Evolutionary conservation across 768 basidiomycete genomes (phyloP), one percentile per base, ranked within the genome.

Genomic region (Agaricus blazei): DNA sequence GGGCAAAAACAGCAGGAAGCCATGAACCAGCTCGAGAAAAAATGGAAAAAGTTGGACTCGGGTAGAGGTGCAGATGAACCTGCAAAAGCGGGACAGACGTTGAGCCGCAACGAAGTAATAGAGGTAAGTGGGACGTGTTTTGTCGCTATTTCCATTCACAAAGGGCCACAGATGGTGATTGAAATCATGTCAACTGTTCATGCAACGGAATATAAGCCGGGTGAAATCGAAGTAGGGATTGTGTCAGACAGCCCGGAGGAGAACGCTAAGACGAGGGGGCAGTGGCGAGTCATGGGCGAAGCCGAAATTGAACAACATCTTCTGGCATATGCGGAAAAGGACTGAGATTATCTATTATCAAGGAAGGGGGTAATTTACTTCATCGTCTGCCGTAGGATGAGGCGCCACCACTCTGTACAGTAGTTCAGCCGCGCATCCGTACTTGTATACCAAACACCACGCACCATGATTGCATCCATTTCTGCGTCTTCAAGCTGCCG

Each of bases 1-100:
- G 97, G 97, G 0, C 89, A 91, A 69, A 98, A 99, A 65, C 97
- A 98, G 64, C 96, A 97, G 66, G 97, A 99, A 67, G 94, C 93
- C 1, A 97, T 95, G 86, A 98, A 98, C 69, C 90, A 93, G 65
- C 78, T 99, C 43, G 97, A 99, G 75, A 98, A 98, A 76, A 92
- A 93, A 69, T 98, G 93, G 95, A 99, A 98, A 78, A 93, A 93
- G 69, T 75, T 93, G 29, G 87, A 91, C 64, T 81, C 79, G 24
- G 89, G 89, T 14, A 73, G 73, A 51, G 90, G 91, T 23, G 89
- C 86, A 0, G 88, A 93, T 48, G 88, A 95, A 68, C 78, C 92
- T 12, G 77, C 79, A 12, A 78, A 79, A 46, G 92, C 92, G 2
- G 88, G 90, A 52, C 81, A 84, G 72, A 81, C 77, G 0, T 76